Conservation (phyloP, 192 early-diverging fungal genomes). For the Linnemannia zychae region DNA sequence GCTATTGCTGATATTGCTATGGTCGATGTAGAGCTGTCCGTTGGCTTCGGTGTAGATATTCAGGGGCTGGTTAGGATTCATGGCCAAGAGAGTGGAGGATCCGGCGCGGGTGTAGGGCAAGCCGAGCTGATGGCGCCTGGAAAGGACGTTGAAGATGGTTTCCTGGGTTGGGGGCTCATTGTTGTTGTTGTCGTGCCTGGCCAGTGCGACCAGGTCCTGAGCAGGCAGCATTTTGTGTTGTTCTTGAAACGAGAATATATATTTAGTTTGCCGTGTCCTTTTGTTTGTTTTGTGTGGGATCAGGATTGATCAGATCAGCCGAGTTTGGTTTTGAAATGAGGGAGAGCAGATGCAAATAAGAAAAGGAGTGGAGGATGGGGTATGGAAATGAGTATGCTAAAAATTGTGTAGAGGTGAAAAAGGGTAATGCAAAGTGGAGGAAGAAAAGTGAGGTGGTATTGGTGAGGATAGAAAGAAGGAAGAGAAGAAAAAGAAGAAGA, state of each 20-base stretch:
- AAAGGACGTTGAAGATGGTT: slow-evolving; percentile 36
- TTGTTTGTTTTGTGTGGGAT: neutral
- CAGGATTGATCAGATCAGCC: neutral
- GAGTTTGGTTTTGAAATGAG: neutral
- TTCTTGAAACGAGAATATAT: neutral
- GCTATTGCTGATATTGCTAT: slow-evolving; percentile 7
- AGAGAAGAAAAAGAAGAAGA: neutral
- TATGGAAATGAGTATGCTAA: neutral
- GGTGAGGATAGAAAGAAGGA: slow-evolving; percentile 13
- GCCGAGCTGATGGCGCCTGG: slow-evolving; percentile 55
- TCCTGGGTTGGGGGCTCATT: slow-evolving; percentile 45
- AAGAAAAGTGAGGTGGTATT: neutral
- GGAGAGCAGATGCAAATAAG: neutral
- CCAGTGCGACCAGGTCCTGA: slow-evolving; percentile 49
- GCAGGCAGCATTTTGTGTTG: slow-evolving; percentile 33
- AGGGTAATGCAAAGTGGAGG: neutral
- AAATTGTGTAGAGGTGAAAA: neutral
- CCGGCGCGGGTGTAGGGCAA: slow-evolving; percentile 67
- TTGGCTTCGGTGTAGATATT: slow-evolving; percentile 61
- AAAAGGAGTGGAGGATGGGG: neutral
- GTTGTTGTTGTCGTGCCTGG: slow-evolving; percentile 30
- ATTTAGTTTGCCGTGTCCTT: neutral
- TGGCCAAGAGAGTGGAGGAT: slow-evolving; percentile 58
- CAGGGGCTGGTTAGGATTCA: slow-evolving; percentile 65
- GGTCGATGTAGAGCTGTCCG: slow-evolving; percentile 64